Base-by-base conservation (phyloP, 306 rosid genomes). In the Astragalus membranaceus region DNA sequence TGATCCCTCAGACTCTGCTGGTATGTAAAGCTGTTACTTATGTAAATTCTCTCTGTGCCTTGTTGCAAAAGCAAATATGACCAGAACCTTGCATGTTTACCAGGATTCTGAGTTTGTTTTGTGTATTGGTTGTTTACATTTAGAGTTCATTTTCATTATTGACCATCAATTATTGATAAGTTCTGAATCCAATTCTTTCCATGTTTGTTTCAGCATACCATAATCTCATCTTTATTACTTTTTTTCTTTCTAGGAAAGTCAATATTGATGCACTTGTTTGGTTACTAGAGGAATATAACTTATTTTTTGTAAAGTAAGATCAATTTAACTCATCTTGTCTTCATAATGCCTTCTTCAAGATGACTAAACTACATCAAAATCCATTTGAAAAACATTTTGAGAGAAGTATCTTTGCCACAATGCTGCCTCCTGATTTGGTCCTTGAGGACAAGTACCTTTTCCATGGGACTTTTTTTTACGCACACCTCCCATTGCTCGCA, bases 141-240 rank as follows among this genome's bases (percentile, higher is more conserved):
- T 70, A 12, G 23, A 54, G 13, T 4, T 20, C n/a, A 23, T 1
- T 1, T 1, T 36, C n/a, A 16, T 16, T 7, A 4, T 50, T 43
- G 60, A 35, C 58, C 60, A 65, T n/a, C 48, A 49, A n/a, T 39
- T 39, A 6, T 30, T 48, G 68, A 49, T 39, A 78, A 65, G 42
- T 53, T 65, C 33, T 47, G 71, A 73, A 79, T 13, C 59, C 44
- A 33, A 42, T 73, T 78, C 59, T 67, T 68, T 66, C 46, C 60
- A 11, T 58, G 3, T 59, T 52, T 13, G 52, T 43, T 50, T n/a
- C 23, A 48, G 36, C 75, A 73, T 17, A 9, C 52, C 58, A 49
- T 26, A 3, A 20, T 50, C 44, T 15, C 8, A 13, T 66, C 37
- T 2, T 63, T 66, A 2, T 16, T 46, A 20, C 68, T 32, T 62